A percentile compares a stretch with the other conserved stretches of the same genome.
phyloP scores from a whole-genome alignment of 1,139 yeast species.

The Candida frijolesensis region DNA sequence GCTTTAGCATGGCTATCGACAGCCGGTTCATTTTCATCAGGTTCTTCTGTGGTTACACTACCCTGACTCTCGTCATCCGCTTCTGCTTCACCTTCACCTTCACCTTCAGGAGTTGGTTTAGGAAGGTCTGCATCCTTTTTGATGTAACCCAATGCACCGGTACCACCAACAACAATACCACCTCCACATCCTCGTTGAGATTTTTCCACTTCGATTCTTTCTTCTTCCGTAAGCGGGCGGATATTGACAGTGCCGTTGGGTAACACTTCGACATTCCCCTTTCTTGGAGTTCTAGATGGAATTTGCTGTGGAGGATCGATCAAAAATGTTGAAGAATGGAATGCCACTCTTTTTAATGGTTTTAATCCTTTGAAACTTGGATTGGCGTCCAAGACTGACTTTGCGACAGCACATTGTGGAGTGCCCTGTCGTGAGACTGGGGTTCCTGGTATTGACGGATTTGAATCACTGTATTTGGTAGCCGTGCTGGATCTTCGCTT shows the following conservation, averaged over 20 bases:
- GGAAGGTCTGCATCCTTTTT: constrained; percentile 20
- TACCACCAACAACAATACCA: constrained; percentile 82
- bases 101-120: constrained; percentile 9
- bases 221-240: constrained; percentile 65
- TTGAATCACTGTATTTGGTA: constrained; percentile 15
- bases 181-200: constrained; percentile 57
- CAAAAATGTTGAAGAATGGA: constrained; percentile 70
- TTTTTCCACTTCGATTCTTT: constrained; percentile 45
- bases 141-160: constrained; percentile 57
- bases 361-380: constrained; percentile 31
- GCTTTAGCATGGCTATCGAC: constrained; percentile 44
- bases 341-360: constrained; percentile 68
- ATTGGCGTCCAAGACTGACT: constrained; percentile 15
- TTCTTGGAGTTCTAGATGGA: constrained; percentile 64
- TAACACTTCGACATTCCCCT: constrained; percentile 69
- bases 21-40: constrained; percentile 42
- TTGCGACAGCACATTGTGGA: constrained; percentile 11
- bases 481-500: constrained; percentile 23
- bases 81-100: constrained; percentile 10
- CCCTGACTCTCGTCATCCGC: constrained; percentile 16
- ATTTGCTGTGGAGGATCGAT: constrained; percentile 76
- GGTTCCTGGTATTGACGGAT: constrained; percentile 7
- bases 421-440: constrained; percentile 3
- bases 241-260: constrained; percentile 61
- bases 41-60: constrained; percentile 18